Base-by-base conservation (phyloP, 768 basidiomycete genomes). In the Collybiopsis confluens region DNA sequence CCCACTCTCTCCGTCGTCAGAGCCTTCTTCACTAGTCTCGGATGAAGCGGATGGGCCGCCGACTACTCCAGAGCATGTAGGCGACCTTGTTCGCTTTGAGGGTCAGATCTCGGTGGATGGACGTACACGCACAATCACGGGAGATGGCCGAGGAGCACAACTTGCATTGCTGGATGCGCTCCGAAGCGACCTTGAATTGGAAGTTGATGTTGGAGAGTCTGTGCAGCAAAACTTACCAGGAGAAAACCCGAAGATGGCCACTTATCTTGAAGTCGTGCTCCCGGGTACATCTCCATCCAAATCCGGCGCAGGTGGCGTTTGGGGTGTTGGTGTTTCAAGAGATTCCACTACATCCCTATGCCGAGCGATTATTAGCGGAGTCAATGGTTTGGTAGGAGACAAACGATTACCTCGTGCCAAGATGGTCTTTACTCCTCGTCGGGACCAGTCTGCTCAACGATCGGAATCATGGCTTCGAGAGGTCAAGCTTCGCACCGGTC, bases 121-220 rank as follows among this genome's bases (percentile, higher is more conserved):
- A 6, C 70, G 73, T 28, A 70, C 80, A 48, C 78, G 82, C 15
- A 77, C 79, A 57, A 76, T 93, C 63, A 76, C 77, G 51, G 90
- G 90, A n/a, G 81, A 83, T 46, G 90, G 90, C 10, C 86, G 86
- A 62, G 88, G 86, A 21, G 87, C 90, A 4, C 77, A 91, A 21
- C 88, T 85, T 24, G 84, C 91, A 23, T 70, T 92, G 58, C 73
- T 93, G 33, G 73, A 88, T 54, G 88, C 90, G n/a, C 79, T 93
- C 37, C 74, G 73, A 57, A 72, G 70, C 1, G 80, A 85, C 60
- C 77, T 89, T 36, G 81, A 80, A 52, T 73, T 91, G 61, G 70
- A 86, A 59, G 73, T 91, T 55, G 72, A 78, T 45, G 68, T 92
- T 38, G 78, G 86, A 50, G 89, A 90, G 66, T 90, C 87, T 15